Evolutionary conservation across 495 filamentous ascomycete genomes (phyloP).

Genomic region (Talaromyces proteolyticus): DNA sequence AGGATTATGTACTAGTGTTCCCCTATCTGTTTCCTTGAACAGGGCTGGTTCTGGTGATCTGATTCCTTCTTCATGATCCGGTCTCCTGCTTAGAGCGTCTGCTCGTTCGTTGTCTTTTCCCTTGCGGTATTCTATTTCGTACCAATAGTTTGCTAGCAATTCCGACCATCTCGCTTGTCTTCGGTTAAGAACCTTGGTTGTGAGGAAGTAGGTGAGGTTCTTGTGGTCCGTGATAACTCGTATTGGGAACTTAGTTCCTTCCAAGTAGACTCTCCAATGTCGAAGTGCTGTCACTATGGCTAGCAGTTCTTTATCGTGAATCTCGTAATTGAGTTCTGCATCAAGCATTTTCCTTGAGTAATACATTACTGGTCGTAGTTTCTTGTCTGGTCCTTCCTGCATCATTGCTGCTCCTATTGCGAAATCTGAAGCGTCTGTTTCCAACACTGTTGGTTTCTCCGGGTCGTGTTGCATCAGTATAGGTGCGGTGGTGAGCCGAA

Average conservation of each 20-base stretch:
- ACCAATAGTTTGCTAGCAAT: neutral
- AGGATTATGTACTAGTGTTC: conserved; percentile 8
- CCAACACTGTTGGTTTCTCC: conserved; percentile 7
- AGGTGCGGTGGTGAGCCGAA: conserved; percentile 1
- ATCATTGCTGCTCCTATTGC: neutral
- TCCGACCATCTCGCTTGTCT: neutral
- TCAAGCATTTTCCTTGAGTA: neutral
- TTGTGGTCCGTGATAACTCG: neutral
- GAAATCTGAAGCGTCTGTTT: conserved; percentile 10
- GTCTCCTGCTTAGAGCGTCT: conserved; percentile 5
- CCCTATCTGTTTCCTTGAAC: conserved; percentile 8
- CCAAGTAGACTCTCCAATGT: neutral
- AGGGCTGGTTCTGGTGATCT: conserved; percentile 12
- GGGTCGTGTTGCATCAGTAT: conserved; percentile 9
- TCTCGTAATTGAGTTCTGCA: neutral
- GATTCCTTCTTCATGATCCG: conserved; percentile 11
- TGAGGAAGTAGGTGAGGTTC: neutral
- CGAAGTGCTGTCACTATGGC: neutral
- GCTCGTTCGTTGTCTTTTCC: conserved; percentile 16
- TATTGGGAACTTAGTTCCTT: neutral
- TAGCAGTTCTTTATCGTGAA: neutral
- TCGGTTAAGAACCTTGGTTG: neutral
- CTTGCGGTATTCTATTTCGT: conserved; percentile 15
- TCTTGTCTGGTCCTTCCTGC: neutral
- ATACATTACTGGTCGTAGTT: neutral